These are phyloP conservation scores for Adansonia grandidieri DNA, from an alignment of 441 rosid genomes.

Conservation along the genomic window DNA sequence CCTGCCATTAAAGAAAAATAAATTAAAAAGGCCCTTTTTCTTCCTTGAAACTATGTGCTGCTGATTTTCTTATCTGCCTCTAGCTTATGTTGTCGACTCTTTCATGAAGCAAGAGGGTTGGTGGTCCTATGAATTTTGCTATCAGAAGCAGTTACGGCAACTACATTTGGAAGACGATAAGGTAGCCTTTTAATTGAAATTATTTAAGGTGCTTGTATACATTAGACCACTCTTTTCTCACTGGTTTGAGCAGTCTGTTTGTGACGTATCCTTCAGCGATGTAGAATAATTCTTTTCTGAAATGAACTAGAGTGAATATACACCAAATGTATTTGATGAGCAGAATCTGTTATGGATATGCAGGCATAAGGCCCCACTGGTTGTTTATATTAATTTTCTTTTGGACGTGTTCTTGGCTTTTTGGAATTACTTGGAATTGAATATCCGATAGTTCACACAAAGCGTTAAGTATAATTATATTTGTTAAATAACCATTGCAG, in stretches of 20 bases:
- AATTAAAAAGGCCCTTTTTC: background rate
- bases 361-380: background rate
- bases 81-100: constrained; percentile 1
- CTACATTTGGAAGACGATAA: constrained; percentile 67
- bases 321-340: background rate
- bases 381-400: background rate
- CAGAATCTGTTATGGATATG: background rate
- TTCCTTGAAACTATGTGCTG: background rate
- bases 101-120: constrained; percentile 90
- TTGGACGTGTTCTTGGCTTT: background rate
- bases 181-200: constrained; percentile 41
- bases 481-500: constrained; percentile 43
- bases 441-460: background rate
- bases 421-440: constrained; percentile 7
- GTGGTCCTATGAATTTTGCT: constrained; percentile 97
- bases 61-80: background rate
- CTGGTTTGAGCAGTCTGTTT: constrained; percentile 8
- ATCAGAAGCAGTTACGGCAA: constrained; percentile 55
- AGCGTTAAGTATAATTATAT: constrained; percentile 5
- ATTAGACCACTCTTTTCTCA: constrained; percentile 7
- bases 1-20: background rate
- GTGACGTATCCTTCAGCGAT: background rate
- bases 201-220: background rate
- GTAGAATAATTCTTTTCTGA: background rate
- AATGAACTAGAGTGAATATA: background rate